Base-by-base conservation (phyloP, 2,329 filamentous ascomycete species). In the Sclerotiophoma versabilis region DNA sequence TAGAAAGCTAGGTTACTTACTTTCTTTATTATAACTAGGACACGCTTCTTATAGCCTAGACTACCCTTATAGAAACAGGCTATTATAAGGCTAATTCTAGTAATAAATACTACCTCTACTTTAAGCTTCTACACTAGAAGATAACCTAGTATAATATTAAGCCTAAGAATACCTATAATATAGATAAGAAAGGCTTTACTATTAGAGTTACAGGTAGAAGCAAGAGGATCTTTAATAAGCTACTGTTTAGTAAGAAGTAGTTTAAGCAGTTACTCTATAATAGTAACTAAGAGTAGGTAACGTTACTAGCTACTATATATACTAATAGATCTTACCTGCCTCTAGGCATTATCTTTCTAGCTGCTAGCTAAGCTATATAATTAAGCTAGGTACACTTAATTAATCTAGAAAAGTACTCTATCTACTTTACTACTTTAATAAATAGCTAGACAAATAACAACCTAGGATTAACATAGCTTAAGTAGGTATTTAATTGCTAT, bases 21-120 rank as follows among this genome's bases (percentile, higher is more conserved):
- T 68, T 64, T 39, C n/a, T 60, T 12, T 11, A 49, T 8, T 50
- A 51, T n/a, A n/a, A n/a, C n/a, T n/a, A n/a, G n/a, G n/a, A n/a
- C n/a, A n/a, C n/a, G n/a, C n/a, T n/a, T n/a, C n/a, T n/a, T n/a
- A n/a, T n/a, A n/a, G n/a, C n/a, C 20, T 30, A 64, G 38, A 7
- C 41, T 2, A 27, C 49, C 19, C 10, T 46, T 15, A 56, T 68
- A 3, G 61, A 70, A 32, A n/a, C 15, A 12, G 39, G 27, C 26
- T 37, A 61, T n/a, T 27, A 66, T 15, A 54, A 59, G 32, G 65
- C 59, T 36, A 17, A 36, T 10, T 36, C 33, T 6, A 2, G 3
- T 3, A 6, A 2, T 2, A 36, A 36, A 7, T 36, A 38, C n/a
- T 23, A 14, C 19, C 34, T 38, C 19, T 38, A 38, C 20, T 38